These are phyloP conservation scores for Batkoa obscura DNA, from an alignment of 371 early-diverging fungal genomes.

Conservation along the genomic window DNA sequence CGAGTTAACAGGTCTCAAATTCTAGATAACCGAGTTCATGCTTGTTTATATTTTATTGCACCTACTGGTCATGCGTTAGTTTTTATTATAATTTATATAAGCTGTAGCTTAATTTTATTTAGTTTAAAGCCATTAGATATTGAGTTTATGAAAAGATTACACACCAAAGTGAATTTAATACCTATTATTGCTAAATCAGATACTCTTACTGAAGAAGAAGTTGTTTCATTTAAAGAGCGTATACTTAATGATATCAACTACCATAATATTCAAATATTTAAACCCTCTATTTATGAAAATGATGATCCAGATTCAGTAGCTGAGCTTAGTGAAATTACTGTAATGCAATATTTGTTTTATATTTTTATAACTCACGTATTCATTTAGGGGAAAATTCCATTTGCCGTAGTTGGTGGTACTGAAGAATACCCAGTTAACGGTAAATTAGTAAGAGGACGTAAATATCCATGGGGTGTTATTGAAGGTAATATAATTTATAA, in stretches of 20 bases:
- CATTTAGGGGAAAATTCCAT: conserved; percentile 67
- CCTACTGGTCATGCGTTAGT: conserved; percentile 79
- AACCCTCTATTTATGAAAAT: conserved; percentile 73
- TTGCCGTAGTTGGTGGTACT: conserved; percentile 92
- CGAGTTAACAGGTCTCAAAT: conserved; percentile 72
- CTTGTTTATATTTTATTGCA: conserved; percentile 93
- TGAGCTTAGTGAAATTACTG: conserved; percentile 86
- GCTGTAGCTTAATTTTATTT: conserved; percentile 8
- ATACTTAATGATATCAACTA: conserved; percentile 82
- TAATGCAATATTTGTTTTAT: no score
- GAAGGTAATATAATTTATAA: conserved; percentile 18
- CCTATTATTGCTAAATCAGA: conserved; percentile 98
- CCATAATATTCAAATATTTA: conserved; percentile 87
- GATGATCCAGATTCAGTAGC: conserved; percentile 87
- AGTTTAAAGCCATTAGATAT: conserved; percentile 80
- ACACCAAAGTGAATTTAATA: conserved; percentile 87
- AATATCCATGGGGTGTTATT: conserved; percentile 92
- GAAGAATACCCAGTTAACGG: conserved; percentile 72
- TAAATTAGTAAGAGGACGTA: conserved; percentile 75
- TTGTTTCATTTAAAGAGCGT: conserved; percentile 76
- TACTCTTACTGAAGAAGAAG: conserved; percentile 89
- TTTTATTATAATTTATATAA: background rate
- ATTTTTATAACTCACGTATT: background rate
- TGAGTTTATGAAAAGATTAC: conserved; percentile 88
- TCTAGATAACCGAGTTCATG: conserved; percentile 89